Percentiles rank a stretch among this genome's conserved stretches.
Evolutionary conservation across 228 moss, liverwort and hornwort species (phyloP).

Genomic region (Sphagnum magellanicum): DNA sequence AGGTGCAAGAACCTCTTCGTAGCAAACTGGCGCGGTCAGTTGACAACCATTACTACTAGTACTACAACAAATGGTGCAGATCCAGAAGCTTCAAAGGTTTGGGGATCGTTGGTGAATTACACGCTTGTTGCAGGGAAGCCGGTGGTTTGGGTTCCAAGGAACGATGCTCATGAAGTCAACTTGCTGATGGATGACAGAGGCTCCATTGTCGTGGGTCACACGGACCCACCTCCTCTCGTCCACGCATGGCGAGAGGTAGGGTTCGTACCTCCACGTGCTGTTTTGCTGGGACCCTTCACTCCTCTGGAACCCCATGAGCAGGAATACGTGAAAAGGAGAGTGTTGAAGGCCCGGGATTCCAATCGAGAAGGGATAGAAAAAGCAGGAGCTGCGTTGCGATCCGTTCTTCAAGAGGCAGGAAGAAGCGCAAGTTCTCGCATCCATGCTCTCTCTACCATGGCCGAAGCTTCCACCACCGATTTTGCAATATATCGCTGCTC

Average conservation of each 20-base stretch:
- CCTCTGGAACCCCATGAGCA: conserved; percentile 48
- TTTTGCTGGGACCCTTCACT: conserved; percentile 61
- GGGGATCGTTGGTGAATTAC: conserved; percentile 59
- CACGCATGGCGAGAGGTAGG: conserved; percentile 57
- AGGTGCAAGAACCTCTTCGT: conserved; percentile 78
- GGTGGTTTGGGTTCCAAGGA: conserved; percentile 63
- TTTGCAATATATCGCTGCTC: conserved; percentile 45
- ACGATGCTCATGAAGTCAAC: conserved; percentile 64
- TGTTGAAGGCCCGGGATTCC: conserved; percentile 42
- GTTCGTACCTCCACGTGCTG: conserved; percentile 58
- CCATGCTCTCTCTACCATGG: conserved; percentile 51
- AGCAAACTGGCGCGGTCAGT: conserved; percentile 78
- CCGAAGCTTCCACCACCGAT: conserved; percentile 28
- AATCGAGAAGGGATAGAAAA: conserved; percentile 52
- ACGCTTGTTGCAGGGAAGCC: conserved; percentile 53
- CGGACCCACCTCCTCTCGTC: conserved; percentile 70
- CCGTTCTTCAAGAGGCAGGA: conserved; percentile 57
- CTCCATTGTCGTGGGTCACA: conserved; percentile 77
- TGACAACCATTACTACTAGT: conserved; percentile 43
- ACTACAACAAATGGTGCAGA: conserved; percentile 19
- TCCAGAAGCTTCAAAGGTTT: conserved; percentile 46
- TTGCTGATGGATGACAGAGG: conserved; percentile 77
- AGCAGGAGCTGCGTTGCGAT: conserved; percentile 51
- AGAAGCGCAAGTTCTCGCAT: conserved; percentile 34
- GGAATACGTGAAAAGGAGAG: conserved; percentile 62